Conservation (phyloP, 805 yeast species). For the Yarrowia sp. region DNA sequence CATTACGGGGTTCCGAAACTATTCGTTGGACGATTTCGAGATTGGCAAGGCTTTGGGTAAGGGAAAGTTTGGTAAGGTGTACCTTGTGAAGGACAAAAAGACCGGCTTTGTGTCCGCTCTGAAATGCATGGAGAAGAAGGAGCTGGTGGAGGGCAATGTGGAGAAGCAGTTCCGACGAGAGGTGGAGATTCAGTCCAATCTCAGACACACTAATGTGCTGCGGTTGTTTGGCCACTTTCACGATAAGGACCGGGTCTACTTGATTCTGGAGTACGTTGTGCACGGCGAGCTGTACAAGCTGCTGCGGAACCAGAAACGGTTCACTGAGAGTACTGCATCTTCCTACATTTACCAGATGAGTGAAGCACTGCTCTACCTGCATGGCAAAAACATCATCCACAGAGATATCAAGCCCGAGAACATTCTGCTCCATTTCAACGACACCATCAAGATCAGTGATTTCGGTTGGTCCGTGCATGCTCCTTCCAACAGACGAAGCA, state of each 20-base stretch:
- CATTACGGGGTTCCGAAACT: constrained; percentile 34
- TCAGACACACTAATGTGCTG: constrained; percentile 75
- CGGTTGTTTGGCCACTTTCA: constrained; percentile 81
- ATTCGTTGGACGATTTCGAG: constrained; percentile 66
- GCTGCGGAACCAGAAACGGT: constrained; percentile 62
- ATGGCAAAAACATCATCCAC: constrained; percentile 77
- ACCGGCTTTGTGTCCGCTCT: constrained; percentile 84
- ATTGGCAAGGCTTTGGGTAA: constrained; percentile 85
- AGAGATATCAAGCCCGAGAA: constrained; percentile 95
- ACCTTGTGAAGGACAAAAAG: constrained; percentile 73
- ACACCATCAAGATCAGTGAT: constrained; percentile 80
- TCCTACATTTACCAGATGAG: constrained; percentile 78
- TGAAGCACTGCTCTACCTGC: constrained; percentile 72
- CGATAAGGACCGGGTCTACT: constrained; percentile 74
- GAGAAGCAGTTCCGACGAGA: constrained; percentile 87
- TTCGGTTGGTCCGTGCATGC: constrained; percentile 94
- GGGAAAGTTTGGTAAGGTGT: constrained; percentile 91
- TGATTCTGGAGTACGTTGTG: constrained; percentile 79
- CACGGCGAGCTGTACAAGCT: constrained; percentile 83
- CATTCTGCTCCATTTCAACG: constrained; percentile 71
- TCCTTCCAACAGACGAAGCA: constrained; percentile 58
- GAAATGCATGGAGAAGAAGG: constrained; percentile 85
- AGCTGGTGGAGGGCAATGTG: constrained; percentile 67
- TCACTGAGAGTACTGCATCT: constrained; percentile 67
- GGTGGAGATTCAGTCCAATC: constrained; percentile 80